These are phyloP conservation scores for Rachicladosporium sp. DNA, from an alignment of 2,329 filamentous ascomycete species.

Conservation along the genomic window DNA sequence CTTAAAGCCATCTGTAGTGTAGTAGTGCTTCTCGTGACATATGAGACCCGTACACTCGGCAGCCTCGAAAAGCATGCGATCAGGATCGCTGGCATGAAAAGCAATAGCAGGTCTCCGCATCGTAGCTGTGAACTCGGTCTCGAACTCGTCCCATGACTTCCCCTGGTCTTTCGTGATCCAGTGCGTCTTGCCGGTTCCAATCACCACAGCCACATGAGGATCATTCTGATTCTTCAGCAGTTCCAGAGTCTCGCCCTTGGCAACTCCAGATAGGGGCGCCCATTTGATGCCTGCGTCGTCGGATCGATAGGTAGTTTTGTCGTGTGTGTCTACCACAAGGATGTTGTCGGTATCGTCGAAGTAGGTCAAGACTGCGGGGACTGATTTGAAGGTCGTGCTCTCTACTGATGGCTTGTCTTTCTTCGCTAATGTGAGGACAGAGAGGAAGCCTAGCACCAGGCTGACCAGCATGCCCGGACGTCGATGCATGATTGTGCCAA, in stretches of 20 bases:
- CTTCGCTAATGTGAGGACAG: constrained; percentile 14
- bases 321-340: constrained; percentile 56
- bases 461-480: constrained; percentile 3
- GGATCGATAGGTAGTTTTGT: constrained; percentile 61
- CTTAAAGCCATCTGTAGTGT: constrained; percentile 79
- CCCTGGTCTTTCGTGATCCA: constrained; percentile 77
- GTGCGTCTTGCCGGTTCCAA: constrained; percentile 56
- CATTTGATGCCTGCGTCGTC: constrained; percentile 69
- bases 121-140: constrained; percentile 47
- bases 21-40: constrained; percentile 44
- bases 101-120: constrained; percentile 45
- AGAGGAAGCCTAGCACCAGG: constrained; percentile 14
- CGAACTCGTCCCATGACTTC: constrained; percentile 66
- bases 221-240: constrained; percentile 72
- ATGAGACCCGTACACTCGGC: constrained; percentile 25
- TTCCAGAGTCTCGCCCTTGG: constrained; percentile 48
- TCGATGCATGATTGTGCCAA: constrained; percentile 3
- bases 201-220: constrained; percentile 62
- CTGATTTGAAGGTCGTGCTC: constrained; percentile 51
- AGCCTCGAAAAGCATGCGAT: constrained; percentile 71
- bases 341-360: constrained; percentile 82
- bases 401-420: constrained; percentile 46
- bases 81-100: constrained; percentile 74
- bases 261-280: constrained; percentile 52
- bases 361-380: constrained; percentile 64